phyloP scores from a whole-genome alignment of 2,329 filamentous ascomycete genomes.

The Didymella keratinophila region DNA sequence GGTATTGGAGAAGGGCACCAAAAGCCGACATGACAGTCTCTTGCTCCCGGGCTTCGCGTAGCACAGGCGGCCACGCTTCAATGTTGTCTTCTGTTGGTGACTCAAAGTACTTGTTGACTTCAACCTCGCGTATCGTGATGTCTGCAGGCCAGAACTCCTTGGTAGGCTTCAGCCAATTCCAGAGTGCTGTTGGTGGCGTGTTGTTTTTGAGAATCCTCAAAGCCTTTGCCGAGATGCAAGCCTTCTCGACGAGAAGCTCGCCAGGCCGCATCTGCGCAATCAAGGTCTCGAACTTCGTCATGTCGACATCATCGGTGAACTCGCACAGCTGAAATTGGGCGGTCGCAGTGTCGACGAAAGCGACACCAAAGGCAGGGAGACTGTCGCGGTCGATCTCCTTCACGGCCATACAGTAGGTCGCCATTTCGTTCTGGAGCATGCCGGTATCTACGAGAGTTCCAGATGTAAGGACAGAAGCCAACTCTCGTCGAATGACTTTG shows the following conservation, averaged over 20 bases:
- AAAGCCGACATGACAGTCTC: constrained; percentile 89
- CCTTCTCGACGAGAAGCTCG: constrained; percentile 86
- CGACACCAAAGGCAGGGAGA: constrained; percentile 84
- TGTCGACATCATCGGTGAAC: constrained; percentile 88
- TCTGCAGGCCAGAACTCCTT: constrained; percentile 94
- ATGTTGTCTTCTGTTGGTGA: constrained; percentile 63
- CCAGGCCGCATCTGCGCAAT: constrained; percentile 90
- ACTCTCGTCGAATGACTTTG: constrained; percentile 90
- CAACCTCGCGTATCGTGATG: constrained; percentile 80
- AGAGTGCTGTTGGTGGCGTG: constrained; percentile 88
- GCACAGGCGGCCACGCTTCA: constrained; percentile 78
- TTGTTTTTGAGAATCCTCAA: constrained; percentile 96
- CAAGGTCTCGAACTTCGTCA: constrained; percentile 97
- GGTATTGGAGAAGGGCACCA: constrained; percentile 86
- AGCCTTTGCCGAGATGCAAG: constrained; percentile 83
- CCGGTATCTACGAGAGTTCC: constrained; percentile 93
- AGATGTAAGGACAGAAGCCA: constrained; percentile 88
- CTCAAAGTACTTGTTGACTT: constrained; percentile 80
- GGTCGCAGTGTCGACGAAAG: constrained; percentile 94
- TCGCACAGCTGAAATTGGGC: constrained; percentile 94
- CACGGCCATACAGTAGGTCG: constrained; percentile 93
- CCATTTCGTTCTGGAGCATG: constrained; percentile 98
- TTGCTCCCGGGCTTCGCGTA: constrained; percentile 77
- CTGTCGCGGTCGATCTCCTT: constrained; percentile 75
- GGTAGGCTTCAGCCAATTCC: constrained; percentile 88